Evolutionary conservation across 305 asterid species (phyloP), one percentile per base, ranked within the genome.

Genomic region (Withania somnifera): DNA sequence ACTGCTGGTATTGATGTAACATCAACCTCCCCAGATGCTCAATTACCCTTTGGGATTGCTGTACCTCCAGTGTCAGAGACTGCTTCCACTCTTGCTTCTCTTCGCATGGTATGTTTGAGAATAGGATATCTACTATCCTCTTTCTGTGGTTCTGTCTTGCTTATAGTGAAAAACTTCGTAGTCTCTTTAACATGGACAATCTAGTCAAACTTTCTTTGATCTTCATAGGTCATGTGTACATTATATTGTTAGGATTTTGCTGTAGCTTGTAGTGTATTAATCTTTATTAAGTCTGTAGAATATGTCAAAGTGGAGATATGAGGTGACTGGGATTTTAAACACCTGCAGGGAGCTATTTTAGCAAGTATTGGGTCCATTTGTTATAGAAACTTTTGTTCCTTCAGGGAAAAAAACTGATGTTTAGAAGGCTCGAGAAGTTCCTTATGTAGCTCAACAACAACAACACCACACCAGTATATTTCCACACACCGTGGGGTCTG

Each of bases 11-110:
- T 87, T 81, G 94, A 89, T 84, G 79, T 85, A 6, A 69, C 82
- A n/a, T 80, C 85, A 77, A 93, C 93, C 86, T 85, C 93, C 13
- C 81, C 88, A 54, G 90, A 89, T 81, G 63, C 90, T 86, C 94
- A 90, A 85, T n/a, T 91, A 60, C 93, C 93, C 64, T 52, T 89
- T 67, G 87, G 88, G 66, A 52, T 86, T 71, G 51, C 77, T 24
- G 82, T 91, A 73, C 87, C 88, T 86, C 89, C 92, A 69, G 95
- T 86, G 22, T 84, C 94, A 45, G 98, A 94, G 89, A 92, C 87
- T 83, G 94, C 95, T 84, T 83, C 98, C 6, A 94, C 95, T 83
- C 61, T 91, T 78, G 91, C 93, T 84, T 93, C 98, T 83, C 97
- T 96, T 83, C 97, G 97, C 79, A 86, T 69, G 94, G 99, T 96